A percentile compares a stretch with the other conserved stretches of the same genome.
These are phyloP conservation scores for Calocera cornea DNA, from an alignment of 768 basidiomycete species.

Conservation along the genomic window DNA sequence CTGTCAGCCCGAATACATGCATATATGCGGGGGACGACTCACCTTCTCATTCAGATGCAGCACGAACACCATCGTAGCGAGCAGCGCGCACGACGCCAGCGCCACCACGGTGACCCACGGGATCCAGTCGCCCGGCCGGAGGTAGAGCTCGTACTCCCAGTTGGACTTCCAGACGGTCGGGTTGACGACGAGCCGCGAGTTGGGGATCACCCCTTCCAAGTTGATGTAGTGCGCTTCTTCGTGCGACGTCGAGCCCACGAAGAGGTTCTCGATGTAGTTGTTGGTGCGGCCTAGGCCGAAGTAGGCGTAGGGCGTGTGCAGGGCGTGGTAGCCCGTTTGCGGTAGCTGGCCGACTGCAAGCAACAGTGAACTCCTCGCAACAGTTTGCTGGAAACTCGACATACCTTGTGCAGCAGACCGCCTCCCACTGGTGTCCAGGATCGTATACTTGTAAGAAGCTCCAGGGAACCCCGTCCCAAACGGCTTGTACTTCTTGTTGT, in stretches of 20 bases:
- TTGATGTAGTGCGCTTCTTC: slow-evolving; percentile 61
- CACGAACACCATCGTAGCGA: slow-evolving; percentile 73
- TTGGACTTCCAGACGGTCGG: slow-evolving; percentile 41
- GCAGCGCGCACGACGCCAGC: slow-evolving; percentile 50
- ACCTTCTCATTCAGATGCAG: slow-evolving; percentile 91
- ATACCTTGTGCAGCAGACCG: slow-evolving; percentile 82
- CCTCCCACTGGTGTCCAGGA: slow-evolving; percentile 76
- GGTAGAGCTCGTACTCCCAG: slow-evolving; percentile 82
- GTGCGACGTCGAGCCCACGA: slow-evolving; percentile 82
- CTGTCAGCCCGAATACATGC: background rate
- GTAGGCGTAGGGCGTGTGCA: slow-evolving; percentile 86
- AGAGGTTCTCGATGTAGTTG: slow-evolving; percentile 98
- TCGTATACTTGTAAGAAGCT: slow-evolving; percentile 92
- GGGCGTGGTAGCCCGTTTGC: slow-evolving; percentile 80
- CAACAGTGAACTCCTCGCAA: slow-evolving; percentile 8
- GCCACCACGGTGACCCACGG: slow-evolving; percentile 92
- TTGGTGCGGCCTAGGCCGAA: slow-evolving; percentile 95
- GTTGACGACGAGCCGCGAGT: slow-evolving; percentile 90
- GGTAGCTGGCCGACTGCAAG: slow-evolving; percentile 81
- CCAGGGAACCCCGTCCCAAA: slow-evolving; percentile 91
- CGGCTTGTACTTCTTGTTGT: slow-evolving; percentile 61
- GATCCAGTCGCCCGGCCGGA: slow-evolving; percentile 93
- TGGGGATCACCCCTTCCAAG: slow-evolving; percentile 95
- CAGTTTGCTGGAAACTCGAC: slow-evolving; percentile 8
- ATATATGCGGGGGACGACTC: slow-evolving; percentile 21